Evolutionary conservation across 305 asterid genomes (phyloP), one percentile per base, ranked within the genome.

Genomic region (Solanum chacoense): DNA sequence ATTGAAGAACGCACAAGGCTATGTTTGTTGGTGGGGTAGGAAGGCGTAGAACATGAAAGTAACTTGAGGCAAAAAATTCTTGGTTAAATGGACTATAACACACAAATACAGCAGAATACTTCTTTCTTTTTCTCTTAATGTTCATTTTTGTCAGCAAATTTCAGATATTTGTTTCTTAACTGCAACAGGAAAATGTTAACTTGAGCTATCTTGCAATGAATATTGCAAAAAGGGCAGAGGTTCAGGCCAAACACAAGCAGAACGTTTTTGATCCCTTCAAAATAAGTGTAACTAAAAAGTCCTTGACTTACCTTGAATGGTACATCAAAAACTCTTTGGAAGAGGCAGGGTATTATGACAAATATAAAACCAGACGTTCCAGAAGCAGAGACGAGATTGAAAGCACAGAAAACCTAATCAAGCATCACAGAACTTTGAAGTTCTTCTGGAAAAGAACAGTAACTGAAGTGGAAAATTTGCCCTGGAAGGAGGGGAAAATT

Each of bases 231-330:
- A 85, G 87, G 16, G 63, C 36, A n/a, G 83, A 87, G 72, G 12
- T 42, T 3, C 32, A 75, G 65, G 83, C 31, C 20, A 42, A n/a
- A 50, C 75, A 76, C 69, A 87, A 59, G 59, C 88, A 29, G 32
- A 76, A 87, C 20, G 42, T 16, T 35, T 90, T 87, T 71, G 90
- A 91, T 40, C 92, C 91, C 11, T 8, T 63, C 88, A 87, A 87
- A 86, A 88, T 91, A 31, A 91, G 40, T 38, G 87, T 72, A 16
- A 77, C 74, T 63, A 91, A 90, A 78, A 89, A 69, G 42, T 74
- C 87, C 50, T 65, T 91, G 89, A 22, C 87, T 4, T 88, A 90
- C 77, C 90, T 91, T 29, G 93, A 91, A 89, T 85, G 89, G 90
- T 89, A 89, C 85, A 89, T 83, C 88, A 91, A 87, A 40, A 75